A percentile compares a stretch with the other conserved stretches of the same genome.
phyloP scores from a whole-genome alignment of 345 rosid genomes.

The Physaria fendleri region DNA sequence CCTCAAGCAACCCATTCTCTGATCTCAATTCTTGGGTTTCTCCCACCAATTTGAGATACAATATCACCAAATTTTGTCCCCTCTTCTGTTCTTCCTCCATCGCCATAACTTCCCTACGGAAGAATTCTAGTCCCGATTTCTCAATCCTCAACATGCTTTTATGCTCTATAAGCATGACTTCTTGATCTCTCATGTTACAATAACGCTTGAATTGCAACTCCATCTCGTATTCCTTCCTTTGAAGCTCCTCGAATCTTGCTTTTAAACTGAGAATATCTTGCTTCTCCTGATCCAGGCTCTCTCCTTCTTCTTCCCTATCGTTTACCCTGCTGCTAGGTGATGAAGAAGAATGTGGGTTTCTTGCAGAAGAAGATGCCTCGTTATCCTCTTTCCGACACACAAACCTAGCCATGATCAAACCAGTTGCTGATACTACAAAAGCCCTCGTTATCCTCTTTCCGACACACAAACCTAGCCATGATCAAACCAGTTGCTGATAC shows the following conservation, averaged over 20 bases:
- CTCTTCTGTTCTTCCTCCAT: constrained; percentile 46
- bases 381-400: constrained; percentile 28
- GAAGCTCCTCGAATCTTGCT: constrained; percentile 39
- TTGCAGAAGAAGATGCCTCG: constrained; percentile 7
- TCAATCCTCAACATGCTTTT: constrained; percentile 37
- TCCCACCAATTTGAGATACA: constrained; percentile 34
- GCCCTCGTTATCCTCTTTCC: constrained; percentile 20
- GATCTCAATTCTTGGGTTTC: constrained; percentile 34
- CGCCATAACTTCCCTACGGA: constrained; percentile 42
- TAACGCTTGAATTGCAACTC: constrained; percentile 40
- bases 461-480: constrained; percentile 39
- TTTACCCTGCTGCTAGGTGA: constrained; percentile 3
- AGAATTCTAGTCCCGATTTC: constrained; percentile 32
- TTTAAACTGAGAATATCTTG: constrained; percentile 37
- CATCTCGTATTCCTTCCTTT: constrained; percentile 40
- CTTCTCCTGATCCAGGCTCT: constrained; percentile 9
- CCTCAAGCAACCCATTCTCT: constrained; percentile 40
- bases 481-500: constrained; percentile 60
- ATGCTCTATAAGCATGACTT: constrained; percentile 49
- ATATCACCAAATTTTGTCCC: constrained; percentile 28
- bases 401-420: constrained; percentile 47
- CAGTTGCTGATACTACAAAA: constrained; percentile 70
- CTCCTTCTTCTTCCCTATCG: constrained; percentile 24
- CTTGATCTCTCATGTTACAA: constrained; percentile 48
- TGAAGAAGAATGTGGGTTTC: constrained; percentile 24